Conservation (phyloP, 129 eudicot species). For the Tagetes patula region DNA sequence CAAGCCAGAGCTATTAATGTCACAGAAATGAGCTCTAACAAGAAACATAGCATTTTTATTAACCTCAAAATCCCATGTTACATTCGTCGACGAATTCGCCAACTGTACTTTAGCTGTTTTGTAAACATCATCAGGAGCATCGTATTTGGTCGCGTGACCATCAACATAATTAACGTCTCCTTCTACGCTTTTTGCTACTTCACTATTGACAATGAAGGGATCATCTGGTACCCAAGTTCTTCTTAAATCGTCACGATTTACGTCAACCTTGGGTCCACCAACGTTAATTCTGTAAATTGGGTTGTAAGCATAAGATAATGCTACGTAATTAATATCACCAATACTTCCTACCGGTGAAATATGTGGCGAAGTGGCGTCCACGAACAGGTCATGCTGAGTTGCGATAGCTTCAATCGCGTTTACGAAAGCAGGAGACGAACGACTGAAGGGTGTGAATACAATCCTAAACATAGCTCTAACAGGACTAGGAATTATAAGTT, state of each 20-base stretch:
- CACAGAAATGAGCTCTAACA: slow-evolving; percentile 58
- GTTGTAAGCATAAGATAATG: slow-evolving; percentile 23
- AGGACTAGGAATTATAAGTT: slow-evolving; percentile 34
- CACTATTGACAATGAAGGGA: slow-evolving; percentile 16
- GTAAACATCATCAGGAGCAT: slow-evolving; percentile 57
- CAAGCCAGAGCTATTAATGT: slow-evolving; percentile 8
- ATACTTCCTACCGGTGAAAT: slow-evolving; percentile 18
- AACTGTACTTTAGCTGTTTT: slow-evolving; percentile 42
- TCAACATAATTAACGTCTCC: not conserved
- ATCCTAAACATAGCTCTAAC: slow-evolving; percentile 23
- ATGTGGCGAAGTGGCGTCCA: not conserved
- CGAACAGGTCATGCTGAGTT: slow-evolving; percentile 29
- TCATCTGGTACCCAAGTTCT: slow-evolving; percentile 60
- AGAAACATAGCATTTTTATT: slow-evolving; percentile 17
- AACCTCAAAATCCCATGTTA: slow-evolving; percentile 58
- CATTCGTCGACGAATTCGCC: slow-evolving; percentile 19
- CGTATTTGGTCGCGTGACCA: slow-evolving; percentile 5
- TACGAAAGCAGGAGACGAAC: slow-evolving; percentile 44
- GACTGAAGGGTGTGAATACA: slow-evolving; percentile 28
- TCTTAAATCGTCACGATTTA: slow-evolving; percentile 36
- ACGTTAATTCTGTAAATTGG: slow-evolving; percentile 55
- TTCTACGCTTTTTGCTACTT: not conserved
- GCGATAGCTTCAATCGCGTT: slow-evolving; percentile 62
- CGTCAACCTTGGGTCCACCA: slow-evolving; percentile 37
- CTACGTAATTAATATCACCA: not conserved